Evolutionary conservation across 345 rosid species (phyloP), one percentile per base, ranked within the genome.

Genomic region (thale cress (Arabidopsis thaliana)): DNA sequence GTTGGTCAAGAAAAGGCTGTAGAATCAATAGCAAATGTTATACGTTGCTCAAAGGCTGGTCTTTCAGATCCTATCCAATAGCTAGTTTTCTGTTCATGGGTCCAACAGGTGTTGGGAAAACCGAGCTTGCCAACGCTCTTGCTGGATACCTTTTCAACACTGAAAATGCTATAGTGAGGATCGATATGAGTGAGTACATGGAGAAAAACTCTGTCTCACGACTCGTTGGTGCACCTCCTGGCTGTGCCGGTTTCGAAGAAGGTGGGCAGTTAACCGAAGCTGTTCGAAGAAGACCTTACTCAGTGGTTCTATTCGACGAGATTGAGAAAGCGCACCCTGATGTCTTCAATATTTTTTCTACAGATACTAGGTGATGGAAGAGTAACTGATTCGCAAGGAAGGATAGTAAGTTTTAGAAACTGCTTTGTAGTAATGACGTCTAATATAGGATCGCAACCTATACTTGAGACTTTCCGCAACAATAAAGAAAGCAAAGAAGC

Each of bases 61-160:
- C 81, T 93, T 28, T 93, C 98, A 16, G 96, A 93, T 74, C 97
- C 98, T 46, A 89, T 8, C 97, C 97, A 0, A 86, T 91, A 55
- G 97, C 96, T 42, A 93, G 98, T 73, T 93, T 93, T 79, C 91
- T 93, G 98, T 93, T 93, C 84, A 91, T 93, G 98, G 98, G 98
- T 41, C 98, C 97, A 34, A 93, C 97, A 8, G 97, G 96, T 38
- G 98, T 93, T 66, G 97, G 98, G 48, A 93, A 93, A 83, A 91
- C 96, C 13, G 98, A 93, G 87, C 96, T 93, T 53, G 97, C 83
- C 3, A 91, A 93, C 77, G 85, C 98, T 32, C 80, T 93, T 32
- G 97, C 98, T 4, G 85, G 90, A 40, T 93, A 80, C 78, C 96
- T 93, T 67, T 93, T 93, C 69, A 91, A 91, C 72, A 89, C 96